Evolutionary conservation across 371 early-diverging fungal species (phyloP).

Genomic region (Mortierella polycephala): DNA sequence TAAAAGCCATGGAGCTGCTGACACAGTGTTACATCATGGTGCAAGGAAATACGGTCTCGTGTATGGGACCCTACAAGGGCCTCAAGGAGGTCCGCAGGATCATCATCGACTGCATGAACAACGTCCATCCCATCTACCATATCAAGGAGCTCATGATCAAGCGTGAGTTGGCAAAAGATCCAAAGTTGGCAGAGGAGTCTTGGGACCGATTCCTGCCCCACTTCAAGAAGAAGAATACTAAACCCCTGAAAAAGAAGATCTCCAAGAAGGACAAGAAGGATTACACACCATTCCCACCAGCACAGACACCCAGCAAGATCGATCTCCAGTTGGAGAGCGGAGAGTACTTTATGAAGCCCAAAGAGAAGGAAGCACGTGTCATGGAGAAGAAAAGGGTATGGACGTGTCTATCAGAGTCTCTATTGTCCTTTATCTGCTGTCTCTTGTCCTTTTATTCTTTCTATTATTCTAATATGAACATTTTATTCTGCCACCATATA

Average conservation of each 20-base stretch:
- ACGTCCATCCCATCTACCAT: conserved; percentile 99
- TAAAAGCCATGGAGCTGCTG: conserved; percentile 98
- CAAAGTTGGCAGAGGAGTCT: conserved; percentile 91
- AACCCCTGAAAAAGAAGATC: conserved; percentile 77
- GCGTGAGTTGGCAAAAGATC: conserved; percentile 97
- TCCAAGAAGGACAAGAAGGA: conserved; percentile 79
- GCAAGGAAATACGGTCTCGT: conserved; percentile 97
- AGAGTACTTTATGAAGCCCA: conserved; percentile 92
- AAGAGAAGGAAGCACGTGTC: conserved; percentile 66
- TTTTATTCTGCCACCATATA: conserved; percentile 12
- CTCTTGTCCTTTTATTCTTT: too few relatives aligned
- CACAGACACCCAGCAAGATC: conserved; percentile 87
- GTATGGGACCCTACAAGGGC: conserved; percentile 94
- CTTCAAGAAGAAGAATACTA: conserved; percentile 93
- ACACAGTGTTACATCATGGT: conserved; percentile 98
- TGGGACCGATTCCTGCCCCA: conserved; percentile 99
- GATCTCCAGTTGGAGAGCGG: conserved; percentile 95
- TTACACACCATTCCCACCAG: conserved; percentile 91
- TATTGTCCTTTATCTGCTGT: too few relatives aligned
- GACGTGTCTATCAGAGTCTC: too few relatives aligned
- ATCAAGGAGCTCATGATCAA: conserved; percentile 99
- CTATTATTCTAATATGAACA: too few relatives aligned
- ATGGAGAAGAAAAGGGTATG: conserved; percentile 72
- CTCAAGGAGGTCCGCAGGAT: conserved; percentile 93
- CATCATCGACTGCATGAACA: conserved; percentile 98